Evolutionary conservation across 192 early-diverging fungal genomes (phyloP).

Genomic region (Coemansia sp.): DNA sequence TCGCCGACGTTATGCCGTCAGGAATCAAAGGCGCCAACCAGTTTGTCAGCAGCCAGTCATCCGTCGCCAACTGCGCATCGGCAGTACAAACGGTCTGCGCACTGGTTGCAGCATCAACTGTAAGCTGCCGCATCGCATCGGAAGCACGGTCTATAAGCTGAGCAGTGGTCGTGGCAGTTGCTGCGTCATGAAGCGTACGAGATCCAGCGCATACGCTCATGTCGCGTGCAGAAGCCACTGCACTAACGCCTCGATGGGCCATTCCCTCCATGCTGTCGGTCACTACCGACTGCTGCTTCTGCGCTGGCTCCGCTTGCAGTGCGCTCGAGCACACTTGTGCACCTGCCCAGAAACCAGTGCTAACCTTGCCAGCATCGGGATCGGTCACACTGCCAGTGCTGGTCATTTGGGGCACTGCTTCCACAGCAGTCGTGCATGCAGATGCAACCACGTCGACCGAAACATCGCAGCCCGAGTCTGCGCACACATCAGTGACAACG

Average conservation of each 20-base stretch:
- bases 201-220: conserved; percentile 14
- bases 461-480: conserved; percentile 2
- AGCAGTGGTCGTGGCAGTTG: conserved; percentile 15
- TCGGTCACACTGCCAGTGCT: too few relatives aligned
- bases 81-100: conserved; percentile 7
- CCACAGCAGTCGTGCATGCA: background rate
- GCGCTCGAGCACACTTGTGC: too few relatives aligned
- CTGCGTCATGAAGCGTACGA: conserved; percentile 11
- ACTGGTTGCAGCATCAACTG: background rate
- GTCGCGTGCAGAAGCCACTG: conserved; percentile 7
- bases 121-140: conserved; percentile 12
- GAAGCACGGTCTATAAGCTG: conserved; percentile 22
- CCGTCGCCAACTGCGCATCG: conserved; percentile 20
- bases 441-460: conserved; percentile 4
- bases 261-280: conserved; percentile 30
- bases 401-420: background rate
- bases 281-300: conserved; percentile 2
- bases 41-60: conserved; percentile 20
- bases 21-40: conserved; percentile 49
- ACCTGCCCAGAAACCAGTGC: too few relatives aligned
- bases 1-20: conserved; percentile 16
- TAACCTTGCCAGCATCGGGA: too few relatives aligned
- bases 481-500: conserved; percentile 17
- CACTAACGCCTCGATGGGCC: conserved; percentile 10
- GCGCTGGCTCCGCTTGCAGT: background rate